Conservation (phyloP, 2,329 filamentous ascomycete genomes). For the Venturia asperata region DNA sequence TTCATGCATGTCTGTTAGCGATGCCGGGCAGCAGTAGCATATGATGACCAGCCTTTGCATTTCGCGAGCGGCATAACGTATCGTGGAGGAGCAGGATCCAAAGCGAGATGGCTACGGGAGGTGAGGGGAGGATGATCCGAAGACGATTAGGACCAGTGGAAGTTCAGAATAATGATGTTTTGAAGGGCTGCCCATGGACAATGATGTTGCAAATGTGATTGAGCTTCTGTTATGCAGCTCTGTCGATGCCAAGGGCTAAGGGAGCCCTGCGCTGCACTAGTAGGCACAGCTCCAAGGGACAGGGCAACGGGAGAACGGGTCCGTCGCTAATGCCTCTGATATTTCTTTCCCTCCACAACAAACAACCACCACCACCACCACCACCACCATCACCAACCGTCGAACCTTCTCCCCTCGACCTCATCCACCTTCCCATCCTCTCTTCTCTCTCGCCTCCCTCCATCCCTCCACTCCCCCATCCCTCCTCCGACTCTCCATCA, state of each 20-base stretch:
- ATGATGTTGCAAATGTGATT: background rate
- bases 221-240: background rate
- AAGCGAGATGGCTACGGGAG: background rate
- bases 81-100: background rate
- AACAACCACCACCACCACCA: background rate
- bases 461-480: background rate
- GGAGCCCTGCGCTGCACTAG: background rate
- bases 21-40: background rate
- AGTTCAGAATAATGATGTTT: background rate
- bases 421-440: background rate
- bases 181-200: background rate
- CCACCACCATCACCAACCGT: background rate
- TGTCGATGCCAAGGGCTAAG: background rate
- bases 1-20: conserved; percentile 1
- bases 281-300: background rate
- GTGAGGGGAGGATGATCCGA: background rate
- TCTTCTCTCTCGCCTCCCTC: background rate
- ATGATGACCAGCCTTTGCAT: conserved; percentile 7
- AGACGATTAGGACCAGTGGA: background rate
- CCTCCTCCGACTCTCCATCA: background rate
- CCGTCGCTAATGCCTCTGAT: background rate
- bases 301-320: background rate
- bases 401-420: background rate
- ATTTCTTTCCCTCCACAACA: conserved; percentile 5
- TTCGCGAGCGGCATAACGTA: background rate